Evolutionary conservation across 495 filamentous ascomycete genomes (phyloP), one percentile per base, ranked within the genome.

Genomic region (Ascobolus immersus): DNA sequence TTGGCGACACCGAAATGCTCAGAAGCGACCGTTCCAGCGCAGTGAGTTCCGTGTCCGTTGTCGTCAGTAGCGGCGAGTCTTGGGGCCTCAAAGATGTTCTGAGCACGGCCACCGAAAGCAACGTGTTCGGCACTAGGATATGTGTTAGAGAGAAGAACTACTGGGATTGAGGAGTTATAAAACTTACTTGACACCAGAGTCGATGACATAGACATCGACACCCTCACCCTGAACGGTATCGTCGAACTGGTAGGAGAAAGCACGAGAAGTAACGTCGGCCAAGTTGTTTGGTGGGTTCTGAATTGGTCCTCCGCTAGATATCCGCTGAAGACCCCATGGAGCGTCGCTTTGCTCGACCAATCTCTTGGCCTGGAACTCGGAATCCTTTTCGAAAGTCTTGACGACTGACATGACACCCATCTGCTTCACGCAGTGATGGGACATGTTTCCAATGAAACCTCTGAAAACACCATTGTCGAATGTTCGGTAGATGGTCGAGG

Each of bases 1-100:
- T 77, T 77, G 32, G 71, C 64, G 15, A 78, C 58, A 26, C 73
- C 73, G 33, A 66, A 73, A 7, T 65, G 73, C 25, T 48, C 53
- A 11, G 67, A 68, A 11, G 57, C 73, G 30, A 71, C 64, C 12
- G 71, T 77, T 15, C 73, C 73, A 2, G 72, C 62, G 30, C 71
- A 67, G 53, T 77, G 73, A 10, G 63, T 73, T 1, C 60, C 60
- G 32, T 64, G 60, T 7, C 61, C 61, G 23, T 53, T 52, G 1
- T 42, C 35, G 31, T 65, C 61, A n/a, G 34, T 30, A 10, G 40
- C 10, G 2, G 28, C n/a, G 3, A 2, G 37, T 40, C 20, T 55
- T 46, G 26, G 52, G 52, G 2, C 50, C 41, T 32, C 49, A 61
- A 6, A 49, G 50, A 34, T 53, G 51, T 0, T 19, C 39, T 0